Conservation (phyloP, 2,329 filamentous ascomycete species). For the Curvularia hawaiiensis region DNA sequence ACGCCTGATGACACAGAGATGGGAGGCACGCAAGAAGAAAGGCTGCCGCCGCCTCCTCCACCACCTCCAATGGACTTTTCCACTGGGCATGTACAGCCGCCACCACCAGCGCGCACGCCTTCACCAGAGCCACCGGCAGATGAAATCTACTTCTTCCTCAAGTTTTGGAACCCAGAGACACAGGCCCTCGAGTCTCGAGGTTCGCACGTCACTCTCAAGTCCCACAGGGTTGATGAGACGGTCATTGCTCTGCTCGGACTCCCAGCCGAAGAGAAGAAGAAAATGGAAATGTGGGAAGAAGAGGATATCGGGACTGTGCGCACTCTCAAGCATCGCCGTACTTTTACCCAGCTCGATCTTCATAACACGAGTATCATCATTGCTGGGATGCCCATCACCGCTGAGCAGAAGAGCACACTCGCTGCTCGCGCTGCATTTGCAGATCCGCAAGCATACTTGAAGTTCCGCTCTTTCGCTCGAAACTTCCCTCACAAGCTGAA, state of each 20-base stretch:
- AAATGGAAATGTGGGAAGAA: constrained; percentile 58
- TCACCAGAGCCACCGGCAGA: constrained; percentile 34
- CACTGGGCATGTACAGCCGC: constrained; percentile 23
- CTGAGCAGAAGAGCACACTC: constrained; percentile 38
- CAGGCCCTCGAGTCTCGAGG: constrained; percentile 42
- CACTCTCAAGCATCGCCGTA: constrained; percentile 37
- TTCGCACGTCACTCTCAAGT: constrained; percentile 38
- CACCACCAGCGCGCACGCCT: constrained; percentile 25
- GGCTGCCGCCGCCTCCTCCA: constrained; percentile 30
- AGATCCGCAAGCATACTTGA: constrained; percentile 51
- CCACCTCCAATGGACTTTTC: constrained; percentile 22
- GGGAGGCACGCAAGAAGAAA: constrained; percentile 42
- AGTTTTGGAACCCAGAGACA: constrained; percentile 46
- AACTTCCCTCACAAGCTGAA: constrained; percentile 51
- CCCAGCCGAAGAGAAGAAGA: constrained; percentile 40
- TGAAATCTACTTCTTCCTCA: constrained; percentile 51
- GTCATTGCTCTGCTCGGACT: constrained; percentile 37
- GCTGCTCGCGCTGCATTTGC: constrained; percentile 42
- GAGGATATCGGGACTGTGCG: constrained; percentile 43
- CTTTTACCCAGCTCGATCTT: constrained; percentile 42
- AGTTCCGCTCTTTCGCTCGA: constrained; percentile 47
- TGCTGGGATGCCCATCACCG: constrained; percentile 29
- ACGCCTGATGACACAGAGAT: constrained; percentile 42
- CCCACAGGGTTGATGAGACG: constrained; percentile 43
- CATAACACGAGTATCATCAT: constrained; percentile 44